Evolutionary conservation across 2,329 filamentous ascomycete genomes (phyloP).

Genomic region (Alternaria brassicae): DNA sequence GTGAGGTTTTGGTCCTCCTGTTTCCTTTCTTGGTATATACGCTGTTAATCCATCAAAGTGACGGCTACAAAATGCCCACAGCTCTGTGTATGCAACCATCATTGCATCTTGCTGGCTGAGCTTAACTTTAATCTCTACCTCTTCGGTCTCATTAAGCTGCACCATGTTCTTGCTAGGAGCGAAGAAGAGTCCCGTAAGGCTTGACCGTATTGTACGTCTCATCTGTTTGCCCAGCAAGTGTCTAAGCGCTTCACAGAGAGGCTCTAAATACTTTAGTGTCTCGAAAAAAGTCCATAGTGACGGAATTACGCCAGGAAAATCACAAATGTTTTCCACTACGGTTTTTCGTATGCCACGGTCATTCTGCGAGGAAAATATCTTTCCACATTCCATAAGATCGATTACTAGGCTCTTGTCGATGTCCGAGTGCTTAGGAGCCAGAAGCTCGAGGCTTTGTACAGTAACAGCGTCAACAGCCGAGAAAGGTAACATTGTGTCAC

Average conservation of each 20-base stretch:
- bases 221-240: slow-evolving; percentile 16
- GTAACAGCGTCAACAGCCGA: slow-evolving; percentile 15
- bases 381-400: slow-evolving; percentile 7
- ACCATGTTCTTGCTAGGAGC: slow-evolving; percentile 11
- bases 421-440: slow-evolving; percentile 14
- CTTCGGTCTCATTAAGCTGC: slow-evolving; percentile 11
- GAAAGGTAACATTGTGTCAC: slow-evolving; percentile 8
- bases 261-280: slow-evolving; percentile 26
- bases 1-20: slow-evolving; percentile 8
- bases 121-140: slow-evolving; percentile 8
- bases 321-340: slow-evolving; percentile 17
- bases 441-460: slow-evolving; percentile 14
- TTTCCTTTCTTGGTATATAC: slow-evolving; percentile 19
- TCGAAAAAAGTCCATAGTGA: slow-evolving; percentile 25
- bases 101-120: slow-evolving; percentile 4
- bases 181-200: slow-evolving; percentile 16
- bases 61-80: slow-evolving; percentile 19
- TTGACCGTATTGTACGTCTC: slow-evolving; percentile 17
- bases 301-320: slow-evolving; percentile 11
- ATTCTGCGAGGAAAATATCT: slow-evolving; percentile 16
- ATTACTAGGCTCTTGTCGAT: slow-evolving; percentile 12
- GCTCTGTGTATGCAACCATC: slow-evolving; percentile 16
- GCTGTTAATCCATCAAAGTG: slow-evolving; percentile 19
- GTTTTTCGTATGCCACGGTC: background rate
- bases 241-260: slow-evolving; percentile 19